A percentile compares a stretch with the other conserved stretches of the same genome.
phyloP scores from a whole-genome alignment of 495 filamentous ascomycete genomes.

The Neurospora sp. region DNA sequence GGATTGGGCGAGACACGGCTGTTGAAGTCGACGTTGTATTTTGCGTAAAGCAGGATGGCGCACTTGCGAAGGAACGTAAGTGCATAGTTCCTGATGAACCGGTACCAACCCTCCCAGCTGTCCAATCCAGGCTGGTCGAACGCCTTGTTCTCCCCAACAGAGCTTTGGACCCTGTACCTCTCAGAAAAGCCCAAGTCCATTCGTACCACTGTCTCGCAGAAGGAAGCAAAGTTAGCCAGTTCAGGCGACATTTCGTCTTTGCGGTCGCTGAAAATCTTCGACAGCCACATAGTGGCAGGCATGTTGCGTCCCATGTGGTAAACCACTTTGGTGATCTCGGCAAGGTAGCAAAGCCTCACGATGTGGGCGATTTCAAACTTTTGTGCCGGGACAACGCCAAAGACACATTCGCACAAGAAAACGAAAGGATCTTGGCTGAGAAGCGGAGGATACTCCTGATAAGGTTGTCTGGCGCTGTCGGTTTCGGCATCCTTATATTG shows the following conservation, averaged over 20 bases:
- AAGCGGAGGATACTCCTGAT: slow-evolving; percentile 52
- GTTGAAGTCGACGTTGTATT: slow-evolving; percentile 81
- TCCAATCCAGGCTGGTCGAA: slow-evolving; percentile 35
- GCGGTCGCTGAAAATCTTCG: slow-evolving; percentile 22
- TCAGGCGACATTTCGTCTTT: slow-evolving; percentile 21
- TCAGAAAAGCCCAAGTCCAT: slow-evolving; percentile 16
- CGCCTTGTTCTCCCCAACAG: slow-evolving; percentile 23
- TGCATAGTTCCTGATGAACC: slow-evolving; percentile 64
- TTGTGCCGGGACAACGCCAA: slow-evolving; percentile 37
- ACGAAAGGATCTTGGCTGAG: slow-evolving; percentile 72
- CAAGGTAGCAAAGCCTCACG: slow-evolving; percentile 80
- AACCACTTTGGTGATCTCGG: slow-evolving; percentile 77
- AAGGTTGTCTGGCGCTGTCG: slow-evolving; percentile 15
- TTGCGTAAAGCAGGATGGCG: slow-evolving; percentile 73
- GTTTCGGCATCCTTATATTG: slow-evolving; percentile 34
- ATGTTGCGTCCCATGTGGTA: slow-evolving; percentile 39
- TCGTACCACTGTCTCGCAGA: slow-evolving; percentile 26
- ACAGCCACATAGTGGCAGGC: slow-evolving; percentile 26
- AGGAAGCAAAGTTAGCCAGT: slow-evolving; percentile 34
- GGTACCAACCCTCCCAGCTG: slow-evolving; percentile 30
- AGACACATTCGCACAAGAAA: slow-evolving; percentile 72
- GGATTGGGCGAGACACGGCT: slow-evolving; percentile 54
- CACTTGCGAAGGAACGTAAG: slow-evolving; percentile 84
- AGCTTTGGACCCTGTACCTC: slow-evolving; percentile 1
- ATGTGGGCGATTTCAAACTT: slow-evolving; percentile 71